phyloP scores from a whole-genome alignment of 1,284 basidiomycete species.

The Microbotryum intermedium region DNA sequence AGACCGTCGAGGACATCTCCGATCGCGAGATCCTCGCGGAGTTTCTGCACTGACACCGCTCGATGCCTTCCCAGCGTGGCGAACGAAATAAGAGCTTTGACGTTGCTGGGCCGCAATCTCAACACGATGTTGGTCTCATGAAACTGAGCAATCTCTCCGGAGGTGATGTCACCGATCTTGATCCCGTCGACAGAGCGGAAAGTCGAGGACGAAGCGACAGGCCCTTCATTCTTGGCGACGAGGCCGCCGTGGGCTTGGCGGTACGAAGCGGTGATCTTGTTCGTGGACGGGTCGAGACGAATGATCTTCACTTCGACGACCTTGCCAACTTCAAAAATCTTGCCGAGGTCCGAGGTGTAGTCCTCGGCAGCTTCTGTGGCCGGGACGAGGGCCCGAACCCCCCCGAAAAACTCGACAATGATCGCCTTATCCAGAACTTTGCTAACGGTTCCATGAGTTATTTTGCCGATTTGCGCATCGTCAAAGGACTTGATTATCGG shows the following conservation, averaged over 20 bases:
- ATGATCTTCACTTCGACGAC: constrained; percentile 80
- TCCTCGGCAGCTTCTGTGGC: constrained; percentile 67
- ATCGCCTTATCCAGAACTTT: constrained; percentile 68
- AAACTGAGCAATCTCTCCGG: constrained; percentile 62
- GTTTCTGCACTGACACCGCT: constrained; percentile 56
- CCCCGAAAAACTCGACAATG: constrained; percentile 84
- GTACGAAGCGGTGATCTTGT: constrained; percentile 73
- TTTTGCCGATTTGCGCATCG: constrained; percentile 60
- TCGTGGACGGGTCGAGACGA: constrained; percentile 54
- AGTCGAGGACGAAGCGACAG: constrained; percentile 1
- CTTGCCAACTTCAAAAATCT: constrained; percentile 68
- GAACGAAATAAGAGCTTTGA: constrained; percentile 74
- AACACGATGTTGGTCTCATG: constrained; percentile 77
- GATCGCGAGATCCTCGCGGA: constrained; percentile 55
- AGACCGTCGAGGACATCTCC: constrained; percentile 70
- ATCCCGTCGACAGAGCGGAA: constrained; percentile 37
- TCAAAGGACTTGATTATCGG: constrained; percentile 60
- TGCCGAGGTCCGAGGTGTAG: constrained; percentile 54
- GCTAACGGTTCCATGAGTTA: constrained; percentile 77
- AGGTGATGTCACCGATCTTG: constrained; percentile 59
- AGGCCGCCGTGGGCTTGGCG: constrained; percentile 55
- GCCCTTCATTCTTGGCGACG: constrained; percentile 17
- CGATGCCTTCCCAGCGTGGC: constrained; percentile 80
- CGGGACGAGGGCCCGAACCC: constrained; percentile 74
- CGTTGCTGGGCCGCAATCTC: constrained; percentile 58